A percentile compares a stretch with the other conserved stretches of the same genome.
Conservation (phyloP, 2,329 filamentous ascomycete genomes). For the Microcyclospora tardicrescens region DNA sequence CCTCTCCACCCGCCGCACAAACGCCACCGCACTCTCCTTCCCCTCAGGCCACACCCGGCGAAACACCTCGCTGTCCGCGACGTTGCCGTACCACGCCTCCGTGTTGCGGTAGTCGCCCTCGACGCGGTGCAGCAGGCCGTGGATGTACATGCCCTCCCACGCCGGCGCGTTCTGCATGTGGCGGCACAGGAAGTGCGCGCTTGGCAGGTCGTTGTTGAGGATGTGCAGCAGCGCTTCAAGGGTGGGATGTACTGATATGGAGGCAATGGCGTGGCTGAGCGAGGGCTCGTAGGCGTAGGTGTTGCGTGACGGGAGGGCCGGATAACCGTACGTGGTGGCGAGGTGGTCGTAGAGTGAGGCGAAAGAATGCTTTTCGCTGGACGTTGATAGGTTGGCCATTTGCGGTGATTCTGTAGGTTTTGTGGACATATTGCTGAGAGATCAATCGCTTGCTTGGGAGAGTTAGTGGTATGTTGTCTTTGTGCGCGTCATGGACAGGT, state of each 20-base stretch:
- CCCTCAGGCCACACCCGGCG: conserved; percentile 22
- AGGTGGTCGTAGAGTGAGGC: conserved; percentile 17
- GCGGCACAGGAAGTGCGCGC: conserved; percentile 39
- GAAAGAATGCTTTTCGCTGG: conserved; percentile 12
- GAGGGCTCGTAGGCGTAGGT: conserved; percentile 14
- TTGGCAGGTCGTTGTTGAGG: conserved; percentile 37
- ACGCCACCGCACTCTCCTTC: conserved; percentile 13
- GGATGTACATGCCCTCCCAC: conserved; percentile 39
- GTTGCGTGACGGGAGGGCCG: conserved; percentile 16
- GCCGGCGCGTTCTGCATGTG: conserved; percentile 39
- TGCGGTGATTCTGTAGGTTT: no score
- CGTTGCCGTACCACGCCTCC: conserved; percentile 36
- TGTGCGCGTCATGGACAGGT: neutral
- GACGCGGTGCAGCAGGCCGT: conserved; percentile 38
- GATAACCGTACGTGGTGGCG: conserved; percentile 11
- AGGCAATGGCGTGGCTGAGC: conserved; percentile 18
- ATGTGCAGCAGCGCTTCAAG: conserved; percentile 40
- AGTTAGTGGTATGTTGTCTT: no score
- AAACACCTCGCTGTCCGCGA: conserved; percentile 26
- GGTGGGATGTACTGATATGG: conserved; percentile 30
- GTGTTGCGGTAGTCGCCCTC: conserved; percentile 40
- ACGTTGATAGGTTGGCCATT: no score
- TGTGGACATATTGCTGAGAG: no score
- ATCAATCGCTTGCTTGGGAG: no score
- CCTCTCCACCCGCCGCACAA: conserved; percentile 27